Evolutionary conservation across 2,329 filamentous ascomycete genomes (phyloP), one percentile per base, ranked within the genome.

Genomic region (Penicillium paneum): DNA sequence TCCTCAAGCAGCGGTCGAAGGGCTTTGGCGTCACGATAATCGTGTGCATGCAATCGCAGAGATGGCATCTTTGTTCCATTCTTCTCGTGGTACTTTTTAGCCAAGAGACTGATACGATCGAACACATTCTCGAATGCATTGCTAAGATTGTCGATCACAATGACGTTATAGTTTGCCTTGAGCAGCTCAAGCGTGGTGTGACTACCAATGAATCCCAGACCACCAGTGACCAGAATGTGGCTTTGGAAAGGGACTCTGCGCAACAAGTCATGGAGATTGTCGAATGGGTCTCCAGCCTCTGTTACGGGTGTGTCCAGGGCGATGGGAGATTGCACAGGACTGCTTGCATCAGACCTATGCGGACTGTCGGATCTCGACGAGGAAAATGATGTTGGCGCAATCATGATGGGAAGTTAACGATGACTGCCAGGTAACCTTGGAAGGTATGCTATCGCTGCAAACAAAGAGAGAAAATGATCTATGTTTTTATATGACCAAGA

Each of bases 31-130:
- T 76, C 70, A 38, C 76, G 74, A 60, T 80, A 81, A 57, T 81
- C 78, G 43, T 80, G 71, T 43, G 77, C 71, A 59, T 78, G 76
- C 55, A 81, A 71, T 47, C 76, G 70, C 44, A 81, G 60, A 7
- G 71, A 65, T 6, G 80, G 79, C 65, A 78, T 74, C 15, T 66
- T 62, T 29, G 67, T 72, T 35, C 73, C 71, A 24, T 72, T 67
- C 17, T 70, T 59, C 21, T 70, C 66, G 60, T 76, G 78, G 55
- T 71, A 64, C 43, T 64, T 61, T 8, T 63, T 60, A 8, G 73
- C 72, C 34, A 74, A 56, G 10, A 58, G 50, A 15, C 65, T 59
- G 62, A 76, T 70, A 45, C 71, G 67, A 48, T 71, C 64, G 49
- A 74, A 61, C 32, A 74, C 71, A 42, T 63, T 58, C 34, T 66